Evolutionary conservation across 352 stramenopile genomes (phyloP), one percentile per base, ranked within the genome.

Genomic region (Globisporangium paddicum): DNA sequence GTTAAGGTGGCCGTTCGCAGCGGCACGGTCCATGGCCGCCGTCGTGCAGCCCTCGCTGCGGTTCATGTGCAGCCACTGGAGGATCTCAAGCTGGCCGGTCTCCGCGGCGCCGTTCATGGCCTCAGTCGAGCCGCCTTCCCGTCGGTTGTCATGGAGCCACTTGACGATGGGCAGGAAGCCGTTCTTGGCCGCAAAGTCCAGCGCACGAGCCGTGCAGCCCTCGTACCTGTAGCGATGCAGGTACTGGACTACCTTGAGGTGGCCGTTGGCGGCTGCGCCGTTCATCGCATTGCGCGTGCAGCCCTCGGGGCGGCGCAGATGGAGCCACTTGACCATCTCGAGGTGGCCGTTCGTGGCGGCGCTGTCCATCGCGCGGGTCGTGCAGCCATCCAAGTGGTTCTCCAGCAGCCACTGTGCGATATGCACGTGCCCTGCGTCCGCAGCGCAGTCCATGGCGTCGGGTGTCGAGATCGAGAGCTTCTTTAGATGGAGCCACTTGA

Each of bases 211-310:
- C 13, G 53, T 59, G 21, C 53, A 59, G 11, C 44, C 44, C 48
- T 54, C 55, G 18, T 61, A 53, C 30, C 55, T 44, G 26, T 54
- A 46, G 3, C 45, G 44, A 6, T 61, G 55, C 16, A 61, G 10
- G 32, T 37, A 61, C 44, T 61, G 55, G 6, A 61, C 55, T 44
- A 61, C 44, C 8, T 40, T 46, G 19, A 61, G 45, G 55, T 61
- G 55, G 6, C 55, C 55, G 14, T 55, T 61, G n/a, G 55, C 41
- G 2, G 55, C 55, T 26, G 55, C 55, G 35, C 55, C 55, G 16
- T 61, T 61, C 55, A 61, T 61, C 23, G 55, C 55, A 2, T 54
- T 32, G n/a, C 55, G 55, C 44, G 55, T 55, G n/a, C 55, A 61
- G 6, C 55, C 55, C n/a, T 61, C 55, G 7, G 42, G 42, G 7